Conservation (phyloP, 345 rosid species). For the Ceriops zippeliana region DNA sequence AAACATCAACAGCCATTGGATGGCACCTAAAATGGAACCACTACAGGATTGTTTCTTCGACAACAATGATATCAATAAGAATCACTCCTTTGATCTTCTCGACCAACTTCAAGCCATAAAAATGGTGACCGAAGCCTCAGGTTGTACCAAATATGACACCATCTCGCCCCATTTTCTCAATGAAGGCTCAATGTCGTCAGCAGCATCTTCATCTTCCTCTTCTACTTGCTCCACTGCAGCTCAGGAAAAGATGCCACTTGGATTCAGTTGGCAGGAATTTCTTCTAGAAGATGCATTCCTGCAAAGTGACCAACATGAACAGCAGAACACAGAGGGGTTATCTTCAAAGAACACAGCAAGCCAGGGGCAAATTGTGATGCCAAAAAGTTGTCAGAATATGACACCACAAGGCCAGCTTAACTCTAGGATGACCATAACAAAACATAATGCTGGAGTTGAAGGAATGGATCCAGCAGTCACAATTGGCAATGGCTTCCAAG, state of each 20-base stretch:
- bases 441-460: constrained; percentile 12
- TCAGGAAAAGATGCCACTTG: constrained; percentile 32
- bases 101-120: constrained; percentile 75
- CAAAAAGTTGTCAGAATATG: background rate
- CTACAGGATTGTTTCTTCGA: constrained; percentile 20
- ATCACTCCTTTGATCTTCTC: constrained; percentile 52
- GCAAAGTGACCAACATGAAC: constrained; percentile 23
- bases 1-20: constrained; percentile 17
- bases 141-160: constrained; percentile 23
- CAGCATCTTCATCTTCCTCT: constrained; percentile 35
- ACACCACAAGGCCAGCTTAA: constrained; percentile 3
- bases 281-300: constrained; percentile 58
- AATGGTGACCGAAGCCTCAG: constrained; percentile 53
- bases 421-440: background rate
- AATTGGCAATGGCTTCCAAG: constrained; percentile 14
- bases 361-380: constrained; percentile 1
- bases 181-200: constrained; percentile 31
- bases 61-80: background rate
- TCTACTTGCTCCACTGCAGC: constrained; percentile 58
- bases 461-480: constrained; percentile 15
- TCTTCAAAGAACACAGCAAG: constrained; percentile 27
- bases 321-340: constrained; percentile 22
- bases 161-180: constrained; percentile 18
- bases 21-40: constrained; percentile 27
- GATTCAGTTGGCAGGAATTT: constrained; percentile 76